Evolutionary conservation across 352 stramenopile species (phyloP).

Genomic region (Blastocystis sp.): DNA sequence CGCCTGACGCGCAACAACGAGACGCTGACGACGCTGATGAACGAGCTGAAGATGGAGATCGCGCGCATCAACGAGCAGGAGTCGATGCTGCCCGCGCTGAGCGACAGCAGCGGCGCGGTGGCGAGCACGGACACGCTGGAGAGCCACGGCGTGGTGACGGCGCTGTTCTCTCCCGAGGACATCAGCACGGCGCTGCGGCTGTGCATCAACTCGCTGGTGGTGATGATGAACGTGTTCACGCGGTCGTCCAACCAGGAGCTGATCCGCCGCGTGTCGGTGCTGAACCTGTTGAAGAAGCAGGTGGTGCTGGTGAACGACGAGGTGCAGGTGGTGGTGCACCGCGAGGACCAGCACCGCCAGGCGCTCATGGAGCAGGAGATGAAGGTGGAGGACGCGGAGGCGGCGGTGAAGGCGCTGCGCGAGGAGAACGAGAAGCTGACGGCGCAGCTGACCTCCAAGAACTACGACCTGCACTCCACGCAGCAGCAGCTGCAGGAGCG

Average conservation of each 20-base stretch:
- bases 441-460: conserved; percentile 2
- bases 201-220: conserved; percentile 54
- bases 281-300: conserved; percentile 61
- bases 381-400: conserved; percentile 37
- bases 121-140: conserved; percentile 44
- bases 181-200: conserved; percentile 16
- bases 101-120: neutral
- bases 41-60: conserved; percentile 63
- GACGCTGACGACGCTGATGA: conserved; percentile 42
- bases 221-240: conserved; percentile 20
- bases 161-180: conserved; percentile 32
- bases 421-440: neutral
- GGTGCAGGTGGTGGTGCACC: conserved; percentile 9
- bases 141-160: conserved; percentile 26
- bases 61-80: conserved; percentile 54
- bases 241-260: conserved; percentile 23
- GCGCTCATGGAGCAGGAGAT: conserved; percentile 46
- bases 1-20: conserved; percentile 34
- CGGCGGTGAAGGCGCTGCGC: neutral
- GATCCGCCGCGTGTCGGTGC: conserved; percentile 23
- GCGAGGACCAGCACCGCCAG: conserved; percentile 60
- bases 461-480: neutral
- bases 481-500: conserved; percentile 28
- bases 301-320: conserved; percentile 61
- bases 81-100: neutral